Evolutionary conservation across 805 yeast species (phyloP), one percentile per base, ranked within the genome.

Genomic region (Cyberlindnera mrakii): DNA sequence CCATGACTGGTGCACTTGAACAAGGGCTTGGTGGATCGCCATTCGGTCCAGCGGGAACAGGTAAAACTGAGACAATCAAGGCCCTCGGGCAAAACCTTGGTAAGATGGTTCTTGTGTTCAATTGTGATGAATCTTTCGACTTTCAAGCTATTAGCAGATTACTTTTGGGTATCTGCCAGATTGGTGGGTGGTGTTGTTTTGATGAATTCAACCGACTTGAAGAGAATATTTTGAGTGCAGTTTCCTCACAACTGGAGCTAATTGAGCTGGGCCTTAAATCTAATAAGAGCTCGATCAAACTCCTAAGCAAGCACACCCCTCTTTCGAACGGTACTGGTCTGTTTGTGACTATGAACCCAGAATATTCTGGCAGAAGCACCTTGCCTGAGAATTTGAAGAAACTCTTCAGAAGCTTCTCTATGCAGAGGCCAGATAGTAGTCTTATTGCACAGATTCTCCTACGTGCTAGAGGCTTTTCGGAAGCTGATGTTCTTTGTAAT

Each of bases 21-120:
- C 87, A 81, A 51, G 74, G 73, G 30, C 66, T 79, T 8, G 98
- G 98, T n/a, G 95, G 96, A 0, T 83, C 95, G 1, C 83, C 95
- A 1, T 80, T 84, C 61, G 98, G 98, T 0, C 97, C 98, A 1
- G 96, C 98, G 3, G 98, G 98, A 34, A 91, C 98, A 0, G 98
- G 98, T 50, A 91, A 91, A 58, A 91, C 98, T 0, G 98, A 91
- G 58, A 74, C 95, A 0, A 73, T 91, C 20, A 91, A 91, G 58
- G 85, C 95, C 0, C 66, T 90, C 27, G 96, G 93, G 1, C 78
- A 78, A 34, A 78, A 77, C 32, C 64, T 91, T 7, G 98, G 98
- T 7, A 72, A 78, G 45, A 76, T 79, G 75, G 96, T 88, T 0
- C 60, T 85, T 10, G 96, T 91, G 0, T 90, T 91, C 60, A 82